Evolutionary conservation across 164 flowering plant species (phyloP).

Genomic region (Nelumbo lutea): DNA sequence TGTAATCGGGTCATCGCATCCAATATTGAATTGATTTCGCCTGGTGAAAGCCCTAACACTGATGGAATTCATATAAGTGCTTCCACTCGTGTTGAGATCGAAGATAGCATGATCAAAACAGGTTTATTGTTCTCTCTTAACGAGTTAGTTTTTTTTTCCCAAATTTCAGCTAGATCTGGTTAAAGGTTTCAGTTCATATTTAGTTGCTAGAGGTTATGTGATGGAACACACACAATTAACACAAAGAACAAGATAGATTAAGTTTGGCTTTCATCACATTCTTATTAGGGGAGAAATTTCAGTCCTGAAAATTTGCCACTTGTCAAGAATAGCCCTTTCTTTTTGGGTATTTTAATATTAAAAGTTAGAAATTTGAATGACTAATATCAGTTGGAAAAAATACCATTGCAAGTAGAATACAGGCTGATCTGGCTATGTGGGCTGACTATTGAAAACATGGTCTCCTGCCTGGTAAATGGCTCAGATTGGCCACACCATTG

Average conservation of each 20-base stretch:
- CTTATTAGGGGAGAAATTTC: too few species aligned
- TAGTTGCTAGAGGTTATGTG: too few species aligned
- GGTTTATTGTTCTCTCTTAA: constrained; percentile 35
- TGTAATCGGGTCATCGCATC: constrained; percentile 52
- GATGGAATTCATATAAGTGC: constrained; percentile 90
- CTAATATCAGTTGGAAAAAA: too few species aligned
- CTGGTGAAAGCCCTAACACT: constrained; percentile 79
- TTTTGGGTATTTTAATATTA: too few species aligned
- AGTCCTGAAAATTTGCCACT: too few species aligned
- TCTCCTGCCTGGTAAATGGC: background rate
- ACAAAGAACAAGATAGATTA: background rate
- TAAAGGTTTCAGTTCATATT: constrained; percentile 3
- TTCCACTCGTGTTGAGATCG: constrained; percentile 51
- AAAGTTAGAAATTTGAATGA: too few species aligned
- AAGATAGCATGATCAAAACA: constrained; percentile 50
- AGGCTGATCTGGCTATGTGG: too few species aligned
- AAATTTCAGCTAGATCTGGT: background rate
- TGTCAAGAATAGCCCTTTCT: too few species aligned
- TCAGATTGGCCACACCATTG: background rate
- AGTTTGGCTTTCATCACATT: too few species aligned
- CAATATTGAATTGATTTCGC: constrained; percentile 52
- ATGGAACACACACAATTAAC: background rate
- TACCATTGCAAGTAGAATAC: too few species aligned
- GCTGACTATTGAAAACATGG: background rate
- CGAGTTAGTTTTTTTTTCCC: background rate